Base-by-base conservation (phyloP, 257 asterid species). In the Thymus mandschuricus region DNA sequence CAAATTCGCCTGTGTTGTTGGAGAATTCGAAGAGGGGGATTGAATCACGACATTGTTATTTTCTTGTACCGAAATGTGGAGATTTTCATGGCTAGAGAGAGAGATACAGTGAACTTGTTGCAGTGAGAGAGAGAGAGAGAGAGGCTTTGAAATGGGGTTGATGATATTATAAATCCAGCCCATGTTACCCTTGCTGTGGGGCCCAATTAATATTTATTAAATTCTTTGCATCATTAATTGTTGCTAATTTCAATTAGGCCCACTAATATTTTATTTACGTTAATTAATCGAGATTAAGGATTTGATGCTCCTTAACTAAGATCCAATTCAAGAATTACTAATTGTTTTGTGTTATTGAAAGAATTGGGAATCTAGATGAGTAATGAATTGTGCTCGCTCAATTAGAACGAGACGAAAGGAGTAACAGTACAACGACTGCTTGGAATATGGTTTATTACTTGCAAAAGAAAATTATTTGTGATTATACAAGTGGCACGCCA, bases 121-220 rank as follows among this genome's bases (percentile, higher is more conserved):
- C 3, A 54, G 33, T 21, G 60, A 2, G 66, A 13, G 62, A 60
- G 70, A 55, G 77, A 38, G 77, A 52, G 63, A 27, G 55, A 5
- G 64, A 13, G 35, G 2, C 6, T 3, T 0, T 3, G 6, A 21
- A 7, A 38, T 50, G 58, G 66, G 63, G 49, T 55, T 63, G 56
- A 10, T 55, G 63, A 33, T 65, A 48, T 71, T 41, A 60, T 71
- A 51, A 60, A 60, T 68, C 56, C 44, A 58, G 28, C 77, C 81
- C 81, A 71, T 76, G 81, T 73, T 78, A 78, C 82, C 71, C 75
- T 62, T 69, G 28, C 15, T 21, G 71, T 63, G 69, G 44, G 28
- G 10, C 49, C 76, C 73, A 52, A 27, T 33, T 21, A 21, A 31
- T 46, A 29, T 10, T 59, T 2, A 35, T 30, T 70, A 3, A 21